Conservation (phyloP, 805 yeast genomes). For the Candida cerambycidarum region DNA sequence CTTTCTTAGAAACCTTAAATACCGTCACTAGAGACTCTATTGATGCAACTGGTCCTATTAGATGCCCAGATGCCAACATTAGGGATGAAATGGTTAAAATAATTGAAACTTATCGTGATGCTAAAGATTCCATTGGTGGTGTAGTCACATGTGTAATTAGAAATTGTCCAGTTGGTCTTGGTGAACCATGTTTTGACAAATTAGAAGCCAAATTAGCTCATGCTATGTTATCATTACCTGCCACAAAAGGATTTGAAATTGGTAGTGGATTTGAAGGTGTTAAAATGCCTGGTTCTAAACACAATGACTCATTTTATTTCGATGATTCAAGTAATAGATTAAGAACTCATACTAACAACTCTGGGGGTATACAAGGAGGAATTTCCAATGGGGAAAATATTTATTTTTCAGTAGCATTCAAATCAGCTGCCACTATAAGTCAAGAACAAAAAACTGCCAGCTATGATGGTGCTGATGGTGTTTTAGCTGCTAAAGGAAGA, state of each 20-base stretch:
- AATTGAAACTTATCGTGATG: constrained; percentile 82
- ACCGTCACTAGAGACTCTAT: constrained; percentile 86
- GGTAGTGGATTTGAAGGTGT: constrained; percentile 96
- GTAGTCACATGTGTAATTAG: constrained; percentile 96
- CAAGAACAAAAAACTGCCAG: constrained; percentile 88
- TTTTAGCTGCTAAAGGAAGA: constrained; percentile 93
- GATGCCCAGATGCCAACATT: constrained; percentile 81
- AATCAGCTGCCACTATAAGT: constrained; percentile 96
- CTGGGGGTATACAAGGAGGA: constrained; percentile 99
- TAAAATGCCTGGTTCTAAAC: constrained; percentile 85
- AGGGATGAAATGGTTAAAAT: constrained; percentile 81
- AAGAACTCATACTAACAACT: constrained; percentile 85
- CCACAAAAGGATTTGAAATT: constrained; percentile 96
- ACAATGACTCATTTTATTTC: constrained; percentile 80
- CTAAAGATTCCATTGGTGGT: constrained; percentile 94
- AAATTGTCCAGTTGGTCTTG: constrained; percentile 92
- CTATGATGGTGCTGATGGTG: constrained; percentile 85
- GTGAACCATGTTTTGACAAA: constrained; percentile 97
- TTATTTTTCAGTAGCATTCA: constrained; percentile 93
- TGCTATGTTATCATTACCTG: constrained; percentile 97
- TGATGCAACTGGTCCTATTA: constrained; percentile 83
- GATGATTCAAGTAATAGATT: constrained; percentile 61
- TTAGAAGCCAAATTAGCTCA: constrained; percentile 94
- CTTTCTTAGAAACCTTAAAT: constrained; percentile 65
- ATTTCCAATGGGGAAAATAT: constrained; percentile 94